Evolutionary conservation across 2,329 filamentous ascomycete species (phyloP), one percentile per base, ranked within the genome.

Genomic region (Sclerotinia nivalis): DNA sequence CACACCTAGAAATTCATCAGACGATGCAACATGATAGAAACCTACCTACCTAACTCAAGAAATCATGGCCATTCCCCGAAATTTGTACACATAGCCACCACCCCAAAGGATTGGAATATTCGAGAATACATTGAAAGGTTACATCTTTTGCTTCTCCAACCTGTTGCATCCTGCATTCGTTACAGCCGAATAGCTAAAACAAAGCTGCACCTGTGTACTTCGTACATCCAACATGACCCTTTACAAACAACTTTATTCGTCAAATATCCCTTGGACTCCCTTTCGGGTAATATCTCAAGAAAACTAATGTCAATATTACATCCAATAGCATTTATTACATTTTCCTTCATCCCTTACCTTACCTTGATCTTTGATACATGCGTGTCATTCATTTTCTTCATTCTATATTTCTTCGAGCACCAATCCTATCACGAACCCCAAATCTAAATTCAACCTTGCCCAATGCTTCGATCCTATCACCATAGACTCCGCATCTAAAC

Each of bases 1-100:
- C 49, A 60, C 15, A 45, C 15, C n/a, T 25, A 10, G 47, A n/a
- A 49, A 25, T 45, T 60, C 56, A 60, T 45, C 37, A 45, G 37
- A 60, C 56, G 56, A 60, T 60, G 8, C 56, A 60, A 60, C 37
- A 60, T 45, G 37, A 60, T 60, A 45, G 56, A 43, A 45, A 43
- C 45, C 37, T 59, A 12, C 37, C 34, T 59, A 28, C n/a, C 56
- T 13, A 58, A 40, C 34, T 25, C 56, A 20, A 18, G 22, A 40
- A 25, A 25, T 59, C 55, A 59, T 59, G 54, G 20, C 54, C 20
- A 15, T 37, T 18, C 54, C 22, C 54, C 54, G 54, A 56, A 37
- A 56, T 56, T 37, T 56, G 54, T 56, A 56, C 54, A 56, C 54
- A 56, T n/a, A 37, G 13, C 40, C 22, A n/a, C 37, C 20, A 43